Conservation (phyloP, 1,139 yeast genomes). For the Blastobotrys persicus region DNA sequence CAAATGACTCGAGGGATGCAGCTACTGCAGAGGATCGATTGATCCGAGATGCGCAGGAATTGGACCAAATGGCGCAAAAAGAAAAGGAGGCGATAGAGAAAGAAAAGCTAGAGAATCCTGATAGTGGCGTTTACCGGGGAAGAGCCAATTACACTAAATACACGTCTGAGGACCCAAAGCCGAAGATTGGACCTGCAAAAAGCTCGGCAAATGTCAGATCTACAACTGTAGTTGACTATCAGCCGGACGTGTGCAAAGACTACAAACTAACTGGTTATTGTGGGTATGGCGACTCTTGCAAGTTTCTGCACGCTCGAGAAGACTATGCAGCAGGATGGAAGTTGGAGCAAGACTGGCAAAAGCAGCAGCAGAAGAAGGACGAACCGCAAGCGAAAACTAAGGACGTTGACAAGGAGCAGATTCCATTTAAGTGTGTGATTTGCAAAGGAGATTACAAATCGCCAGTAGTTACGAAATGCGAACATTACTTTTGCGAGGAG, state of each 20-base stretch:
- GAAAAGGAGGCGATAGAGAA: constrained; percentile 5
- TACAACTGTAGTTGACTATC: constrained; percentile 84
- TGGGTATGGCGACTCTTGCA: constrained; percentile 98
- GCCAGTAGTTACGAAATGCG: constrained; percentile 65
- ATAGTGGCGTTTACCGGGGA: constrained; percentile 40
- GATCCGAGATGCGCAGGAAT: constrained; percentile 13
- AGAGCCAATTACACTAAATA: constrained; percentile 29
- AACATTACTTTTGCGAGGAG: constrained; percentile 62
- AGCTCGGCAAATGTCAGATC: constrained; percentile 55
- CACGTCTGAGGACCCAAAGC: constrained; percentile 20
- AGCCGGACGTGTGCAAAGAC: constrained; percentile 94
- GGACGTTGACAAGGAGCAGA: constrained; percentile 26
- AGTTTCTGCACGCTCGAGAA: constrained; percentile 85
- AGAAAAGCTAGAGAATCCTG: not conserved
- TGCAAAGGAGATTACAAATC: constrained; percentile 56
- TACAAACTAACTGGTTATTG: constrained; percentile 90
- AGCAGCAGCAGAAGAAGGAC: constrained; percentile 8
- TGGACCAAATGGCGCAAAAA: constrained; percentile 5
- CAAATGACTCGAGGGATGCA: constrained; percentile 35
- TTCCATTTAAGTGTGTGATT: constrained; percentile 64
- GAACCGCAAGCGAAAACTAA: constrained; percentile 17
- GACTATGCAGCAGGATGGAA: constrained; percentile 78
- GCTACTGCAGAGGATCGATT: constrained; percentile 36
- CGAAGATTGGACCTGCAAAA: constrained; percentile 29
- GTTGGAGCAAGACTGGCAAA: constrained; percentile 71